Evolutionary conservation across 1,284 basidiomycete genomes (phyloP).

Genomic region (Cryptococcus sp.): DNA sequence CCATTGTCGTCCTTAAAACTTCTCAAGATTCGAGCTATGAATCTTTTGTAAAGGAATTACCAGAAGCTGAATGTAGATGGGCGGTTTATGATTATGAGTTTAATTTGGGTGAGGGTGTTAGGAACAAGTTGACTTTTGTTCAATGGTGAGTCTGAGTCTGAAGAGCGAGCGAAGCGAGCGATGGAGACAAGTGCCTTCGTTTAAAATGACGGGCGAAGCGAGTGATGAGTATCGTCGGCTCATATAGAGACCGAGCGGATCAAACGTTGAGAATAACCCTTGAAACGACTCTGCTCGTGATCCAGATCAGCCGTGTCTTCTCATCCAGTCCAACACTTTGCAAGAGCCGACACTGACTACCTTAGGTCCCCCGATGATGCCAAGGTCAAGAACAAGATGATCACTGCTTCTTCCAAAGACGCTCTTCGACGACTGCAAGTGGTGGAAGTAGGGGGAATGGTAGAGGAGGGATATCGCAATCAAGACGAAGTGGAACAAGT

Average conservation of each 20-base stretch:
- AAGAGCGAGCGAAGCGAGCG: neutral
- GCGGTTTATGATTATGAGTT: constrained; percentile 91
- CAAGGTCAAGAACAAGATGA: constrained; percentile 90
- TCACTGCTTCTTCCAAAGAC: constrained; percentile 88
- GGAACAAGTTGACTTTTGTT: constrained; percentile 87
- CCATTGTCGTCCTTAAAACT: constrained; percentile 71
- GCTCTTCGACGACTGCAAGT: constrained; percentile 60
- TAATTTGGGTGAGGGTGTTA: constrained; percentile 69
- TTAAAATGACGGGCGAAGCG: too few relatives aligned
- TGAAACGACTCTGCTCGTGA: too few relatives aligned
- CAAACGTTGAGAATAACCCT: too few relatives aligned
- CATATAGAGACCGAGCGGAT: too few relatives aligned
- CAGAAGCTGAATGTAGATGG: constrained; percentile 74
- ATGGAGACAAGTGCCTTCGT: neutral
- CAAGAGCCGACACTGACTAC: neutral
- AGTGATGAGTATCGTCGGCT: too few relatives aligned
- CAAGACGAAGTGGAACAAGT: too few relatives aligned
- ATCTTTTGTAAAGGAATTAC: constrained; percentile 70
- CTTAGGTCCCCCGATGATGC: constrained; percentile 83
- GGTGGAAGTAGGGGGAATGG: constrained; percentile 53
- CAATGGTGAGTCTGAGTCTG: constrained; percentile 58
- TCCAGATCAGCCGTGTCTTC: too few relatives aligned
- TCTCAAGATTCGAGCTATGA: constrained; percentile 60
- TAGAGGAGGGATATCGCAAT: too few relatives aligned
- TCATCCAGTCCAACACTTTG: too few relatives aligned